Base-by-base conservation (phyloP, 768 basidiomycete species). In the Russula virescens region DNA sequence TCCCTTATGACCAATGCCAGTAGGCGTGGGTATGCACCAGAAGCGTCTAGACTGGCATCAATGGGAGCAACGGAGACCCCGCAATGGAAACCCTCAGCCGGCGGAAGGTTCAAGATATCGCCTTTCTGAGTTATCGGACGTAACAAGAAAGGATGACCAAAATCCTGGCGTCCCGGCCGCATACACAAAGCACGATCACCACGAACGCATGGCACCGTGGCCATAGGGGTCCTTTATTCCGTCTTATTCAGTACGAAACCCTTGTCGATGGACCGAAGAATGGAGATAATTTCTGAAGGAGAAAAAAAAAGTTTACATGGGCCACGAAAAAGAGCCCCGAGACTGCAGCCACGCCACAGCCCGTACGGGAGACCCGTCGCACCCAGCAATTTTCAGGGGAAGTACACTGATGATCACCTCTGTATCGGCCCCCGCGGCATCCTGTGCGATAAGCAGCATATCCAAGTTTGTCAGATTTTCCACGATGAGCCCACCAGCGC, bases 381-480 rank as follows among this genome's bases (percentile, higher is more conserved):
- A 66, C 28, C 68, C 68, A 8, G 55, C 23, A 13, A 73, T 53
- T 26, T 66, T 68, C 55, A 73, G 46, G 46, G 72, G 72, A 21
- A 69, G 56, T 8, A 73, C 18, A 40, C 67, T 71, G 42, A 73
- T 53, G 28, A 63, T 62, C 16, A 64, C 54, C 31, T 25, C 63
- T 31, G 19, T 55, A 35, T 34, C 55, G 5, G 31, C 45, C 38
- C 10, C 59, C 25, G 38, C 58, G 31, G 21, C 57, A 11, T 49
- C 54, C 48, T 67, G 63, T 31, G 34, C 46, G 11, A 18, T 57
- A 58, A 58, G 31, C 40, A 71, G 50, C 14, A 34, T 52, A 19
- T 64, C 72, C 62, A 72, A 48, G 54, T 68, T 70, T 26, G 63
- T 67, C 51, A 73, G 50, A 38, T 73, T 73, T 64, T 73, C 72